Base-by-base conservation (phyloP, 179 eudicot genomes). In the Amaranthus tricolor region DNA sequence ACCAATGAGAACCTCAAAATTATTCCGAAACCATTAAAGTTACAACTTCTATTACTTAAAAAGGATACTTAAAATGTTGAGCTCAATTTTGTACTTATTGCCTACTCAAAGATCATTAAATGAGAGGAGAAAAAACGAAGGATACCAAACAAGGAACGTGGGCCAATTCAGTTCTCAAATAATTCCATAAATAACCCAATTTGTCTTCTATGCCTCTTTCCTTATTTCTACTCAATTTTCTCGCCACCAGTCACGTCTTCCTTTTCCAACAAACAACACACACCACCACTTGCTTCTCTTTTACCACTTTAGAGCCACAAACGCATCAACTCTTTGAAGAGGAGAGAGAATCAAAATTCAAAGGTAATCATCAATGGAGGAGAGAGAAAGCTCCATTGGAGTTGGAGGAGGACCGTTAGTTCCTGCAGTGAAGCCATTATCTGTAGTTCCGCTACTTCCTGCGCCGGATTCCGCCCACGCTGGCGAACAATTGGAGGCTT, bases 91-190 rank as follows among this genome's bases (percentile, higher is more conserved):
- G 40, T 31, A 31, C 40, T 31, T 31, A 31, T 31, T 31, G 40
- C 40, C 40, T 31, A 31, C 40, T 31, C 40, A 31, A 31, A 31
- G 40, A 31, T 31, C 40, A 3, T 59, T 19, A 7, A 12, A 20
- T 3, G 31, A 61, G 43, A 61, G 31, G 44, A 16, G 45, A 62
- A 21, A 9, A 12, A 16, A 62, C 40, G 67, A 17, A 62, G 31
- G 53, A 66, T 66, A 66, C 54, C 54, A 66, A 47, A 66, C 53
- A 66, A 7, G 31, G 70, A 66, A 66, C 70, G 70, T 66, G 54
- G 54, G 70, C 70, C 70, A 49, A 66, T 66, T 9, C 48, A 17
- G 55, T 66, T 66, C 55, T 66, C 70, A 48, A 11, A 66, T 17
- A 19, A 5, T 3, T 61, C 6, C 40, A 2, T 31, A 31, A 31